Conservation (phyloP, 331 rosid species). For the Dryas integrifolia region DNA sequence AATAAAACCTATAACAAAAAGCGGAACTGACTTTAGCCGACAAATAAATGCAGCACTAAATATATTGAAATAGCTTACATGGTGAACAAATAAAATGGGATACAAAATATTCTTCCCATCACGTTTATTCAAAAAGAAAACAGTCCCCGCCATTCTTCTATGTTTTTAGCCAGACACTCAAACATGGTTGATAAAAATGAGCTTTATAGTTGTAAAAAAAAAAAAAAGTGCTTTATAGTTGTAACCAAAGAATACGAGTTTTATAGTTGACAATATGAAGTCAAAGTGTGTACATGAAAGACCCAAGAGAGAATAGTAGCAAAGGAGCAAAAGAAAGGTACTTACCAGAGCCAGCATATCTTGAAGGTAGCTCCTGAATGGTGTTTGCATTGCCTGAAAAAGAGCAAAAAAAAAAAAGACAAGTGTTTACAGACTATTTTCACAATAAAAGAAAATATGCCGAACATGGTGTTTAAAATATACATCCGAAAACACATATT, state of each 20-base stretch:
- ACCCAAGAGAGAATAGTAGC: background rate
- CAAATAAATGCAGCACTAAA: background rate
- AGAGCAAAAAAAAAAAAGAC: background rate
- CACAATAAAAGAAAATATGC: background rate
- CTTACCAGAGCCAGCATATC: constrained; percentile 84
- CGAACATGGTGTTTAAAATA: background rate
- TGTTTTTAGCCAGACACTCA: background rate
- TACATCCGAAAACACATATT: background rate
- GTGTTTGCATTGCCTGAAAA: no score
- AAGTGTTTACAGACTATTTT: background rate
- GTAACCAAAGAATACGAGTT: background rate
- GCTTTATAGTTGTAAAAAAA: background rate
- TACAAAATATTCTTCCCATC: background rate
- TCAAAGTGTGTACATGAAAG: background rate
- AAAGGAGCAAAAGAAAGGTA: background rate
- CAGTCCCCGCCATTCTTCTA: background rate
- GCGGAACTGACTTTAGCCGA: background rate
- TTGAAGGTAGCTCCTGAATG: constrained; percentile 50
- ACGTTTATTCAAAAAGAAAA: background rate
- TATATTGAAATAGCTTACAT: background rate
- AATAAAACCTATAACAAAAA: background rate
- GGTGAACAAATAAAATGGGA: background rate
- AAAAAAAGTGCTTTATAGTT: no score
- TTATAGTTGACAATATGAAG: background rate
- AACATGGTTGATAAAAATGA: background rate